Base-by-base conservation (phyloP, 805 yeast genomes). In the Candida silvatica region DNA sequence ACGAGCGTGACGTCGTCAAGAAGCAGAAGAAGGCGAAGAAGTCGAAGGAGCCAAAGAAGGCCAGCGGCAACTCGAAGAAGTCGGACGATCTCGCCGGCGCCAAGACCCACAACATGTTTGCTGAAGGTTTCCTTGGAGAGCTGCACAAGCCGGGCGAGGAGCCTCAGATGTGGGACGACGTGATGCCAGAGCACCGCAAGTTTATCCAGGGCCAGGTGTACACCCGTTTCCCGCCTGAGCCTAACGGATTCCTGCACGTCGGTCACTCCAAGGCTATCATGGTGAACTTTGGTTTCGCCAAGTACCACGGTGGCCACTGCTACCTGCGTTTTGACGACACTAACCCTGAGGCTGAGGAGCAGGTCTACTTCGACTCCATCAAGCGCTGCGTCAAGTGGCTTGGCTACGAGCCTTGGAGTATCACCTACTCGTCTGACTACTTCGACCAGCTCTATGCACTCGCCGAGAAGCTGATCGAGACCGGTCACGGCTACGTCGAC, bases 221-320 rank as follows among this genome's bases (percentile, higher is more conserved):
- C 49, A 92, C 98, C 3, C 77, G 99, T 56, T 92, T 92, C 64
- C 99, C 99, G 31, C 98, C 98, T 5, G 98, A 92, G 64, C 98
- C 98, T 28, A 90, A 94, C 61, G 98, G 98, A 48, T 92, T 78
- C 56, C 70, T 92, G 53, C 98, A 92, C 58, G 90, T 92, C 58
- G 98, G 99, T 30, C 99, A 92, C 56, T 82, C 95, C 28, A 92
- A 92, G 63, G 98, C 98, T 35, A 90, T 92, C 55, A 83, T 92
- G 75, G 96, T 90, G 36, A 88, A 92, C 58, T 92, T 92, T 60
- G 99, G 99, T n/a, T 92, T 69, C 59, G 98, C 98, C 27, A 80
- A 82, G 54, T 80, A 66, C 62, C 69, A 87, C 57, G 71, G 74
- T 42, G 99, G 99, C 44, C 68, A 74, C 35, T 92, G 98, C 60